A percentile compares a stretch with the other conserved stretches of the same genome.
Conservation (phyloP, 2,329 filamentous ascomycete genomes). For the Helotiales sp. region DNA sequence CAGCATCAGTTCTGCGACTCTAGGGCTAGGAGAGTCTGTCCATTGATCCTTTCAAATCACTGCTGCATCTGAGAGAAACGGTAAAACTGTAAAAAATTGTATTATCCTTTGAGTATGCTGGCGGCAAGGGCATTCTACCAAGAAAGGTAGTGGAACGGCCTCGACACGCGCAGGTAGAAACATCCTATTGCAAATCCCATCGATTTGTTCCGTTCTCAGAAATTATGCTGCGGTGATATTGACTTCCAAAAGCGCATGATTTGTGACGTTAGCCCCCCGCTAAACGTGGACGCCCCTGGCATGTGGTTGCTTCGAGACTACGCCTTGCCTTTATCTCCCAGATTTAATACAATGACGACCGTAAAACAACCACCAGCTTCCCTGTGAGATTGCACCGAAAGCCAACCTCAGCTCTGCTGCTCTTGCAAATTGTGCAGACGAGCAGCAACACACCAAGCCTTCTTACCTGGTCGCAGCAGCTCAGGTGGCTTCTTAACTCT, state of each 20-base stretch:
- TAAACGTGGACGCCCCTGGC: neutral
- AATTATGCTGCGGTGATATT: neutral
- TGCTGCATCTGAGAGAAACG: neutral
- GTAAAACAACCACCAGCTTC: neutral
- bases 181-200: neutral
- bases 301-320: neutral
- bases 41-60: neutral
- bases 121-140: neutral
- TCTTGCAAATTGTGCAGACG: slow-evolving; percentile 6
- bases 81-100: neutral
- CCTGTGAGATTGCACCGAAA: slow-evolving; percentile 2
- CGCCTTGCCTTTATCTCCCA: neutral
- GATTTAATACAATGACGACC: neutral
- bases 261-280: neutral
- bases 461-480: neutral
- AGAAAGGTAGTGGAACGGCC: neutral
- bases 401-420: slow-evolving; percentile 1
- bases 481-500: neutral
- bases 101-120: neutral
- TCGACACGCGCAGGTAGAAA: neutral
- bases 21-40: too few relatives aligned
- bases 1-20: too few relatives aligned
- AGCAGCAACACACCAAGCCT: neutral
- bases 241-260: neutral
- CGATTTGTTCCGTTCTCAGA: neutral